Percentiles rank a stretch among this genome's conserved stretches.
phyloP scores from a whole-genome alignment of 257 asterid species.

The Nicotiana paniculata region DNA sequence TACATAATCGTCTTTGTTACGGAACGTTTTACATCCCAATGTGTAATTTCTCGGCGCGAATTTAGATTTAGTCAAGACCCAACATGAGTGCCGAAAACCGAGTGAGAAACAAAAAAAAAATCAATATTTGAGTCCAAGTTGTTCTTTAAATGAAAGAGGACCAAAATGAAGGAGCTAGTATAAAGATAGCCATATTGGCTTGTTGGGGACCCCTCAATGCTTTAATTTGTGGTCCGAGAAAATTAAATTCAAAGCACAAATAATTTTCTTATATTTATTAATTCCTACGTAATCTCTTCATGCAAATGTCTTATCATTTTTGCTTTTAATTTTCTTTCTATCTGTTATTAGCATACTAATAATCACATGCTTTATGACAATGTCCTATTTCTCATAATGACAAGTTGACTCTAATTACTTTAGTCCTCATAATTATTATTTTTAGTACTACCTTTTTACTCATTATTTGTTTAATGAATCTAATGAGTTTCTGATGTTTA shows the following conservation, averaged over 20 bases:
- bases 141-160: background rate
- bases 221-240: background rate
- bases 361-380: background rate
- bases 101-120: no score
- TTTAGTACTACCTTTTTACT: background rate
- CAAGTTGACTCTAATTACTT: background rate
- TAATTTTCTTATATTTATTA: background rate
- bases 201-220: background rate
- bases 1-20: no score
- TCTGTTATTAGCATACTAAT: background rate
- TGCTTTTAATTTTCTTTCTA: background rate
- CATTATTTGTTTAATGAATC: background rate
- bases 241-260: background rate
- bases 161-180: background rate
- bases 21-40: no score
- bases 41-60: no score
- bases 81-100: no score
- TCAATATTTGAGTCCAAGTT: background rate
- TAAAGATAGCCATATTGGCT: background rate
- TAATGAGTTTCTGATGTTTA: background rate
- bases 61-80: accelerated
- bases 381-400: background rate
- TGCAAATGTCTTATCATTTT: background rate
- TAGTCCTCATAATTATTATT: background rate
- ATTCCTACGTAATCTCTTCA: background rate